A percentile compares a stretch with the other conserved stretches of the same genome.
Evolutionary conservation across 2,329 filamentous ascomycete genomes (phyloP).

Genomic region (Talaromyces rugulosus): DNA sequence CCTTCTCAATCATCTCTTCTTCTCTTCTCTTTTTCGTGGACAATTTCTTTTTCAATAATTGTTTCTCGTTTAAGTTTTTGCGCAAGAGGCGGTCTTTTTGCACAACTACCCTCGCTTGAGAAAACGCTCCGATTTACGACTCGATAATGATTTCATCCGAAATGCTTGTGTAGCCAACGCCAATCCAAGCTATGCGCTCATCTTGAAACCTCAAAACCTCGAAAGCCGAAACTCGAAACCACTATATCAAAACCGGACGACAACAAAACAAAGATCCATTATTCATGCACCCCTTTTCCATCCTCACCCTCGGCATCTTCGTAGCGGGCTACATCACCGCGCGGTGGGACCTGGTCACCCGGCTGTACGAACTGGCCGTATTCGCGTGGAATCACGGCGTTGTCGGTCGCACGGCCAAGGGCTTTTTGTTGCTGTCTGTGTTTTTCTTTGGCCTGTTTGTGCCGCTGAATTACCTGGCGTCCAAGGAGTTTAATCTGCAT

Average conservation of each 20-base stretch:
- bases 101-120: neutral
- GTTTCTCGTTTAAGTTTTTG: neutral
- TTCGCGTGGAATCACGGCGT: constrained; percentile 99
- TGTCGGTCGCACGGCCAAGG: constrained; percentile 82
- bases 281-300: constrained; percentile 94
- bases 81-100: no score
- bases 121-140: neutral
- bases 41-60: neutral
- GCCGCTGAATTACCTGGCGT: constrained; percentile 77
- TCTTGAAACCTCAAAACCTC: neutral
- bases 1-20: neutral
- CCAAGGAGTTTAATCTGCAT: constrained; percentile 77
- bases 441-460: constrained; percentile 81
- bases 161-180: neutral
- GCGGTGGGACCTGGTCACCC: constrained; percentile 96
- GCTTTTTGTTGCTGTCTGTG: constrained; percentile 74
- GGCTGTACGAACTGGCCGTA: constrained; percentile 91
- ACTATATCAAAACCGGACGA: neutral
- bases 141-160: constrained; percentile 1
- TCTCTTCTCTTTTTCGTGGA: neutral
- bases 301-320: constrained; percentile 95
- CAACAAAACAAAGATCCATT: neutral
- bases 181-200: neutral
- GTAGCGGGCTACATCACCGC: constrained; percentile 99
- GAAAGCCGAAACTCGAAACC: neutral